phyloP scores from a whole-genome alignment of 208 protist genomes.

The Herpetomonas tarakana region DNA sequence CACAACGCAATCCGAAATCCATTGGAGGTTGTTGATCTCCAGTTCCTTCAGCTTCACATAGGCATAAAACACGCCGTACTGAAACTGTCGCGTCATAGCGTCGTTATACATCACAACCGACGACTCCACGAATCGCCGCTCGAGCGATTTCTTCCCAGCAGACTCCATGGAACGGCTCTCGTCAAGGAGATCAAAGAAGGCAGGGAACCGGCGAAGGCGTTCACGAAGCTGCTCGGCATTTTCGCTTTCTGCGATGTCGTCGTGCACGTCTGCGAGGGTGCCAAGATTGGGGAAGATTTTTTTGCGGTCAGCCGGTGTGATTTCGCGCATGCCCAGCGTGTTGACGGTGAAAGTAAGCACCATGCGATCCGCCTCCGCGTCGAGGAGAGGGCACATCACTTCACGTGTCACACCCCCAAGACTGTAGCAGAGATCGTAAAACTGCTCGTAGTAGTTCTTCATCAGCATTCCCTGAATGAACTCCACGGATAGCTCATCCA shows the following conservation, averaged over 20 bases:
- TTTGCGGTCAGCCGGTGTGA: slow-evolving; percentile 68
- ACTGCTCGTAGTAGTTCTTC: slow-evolving; percentile 99
- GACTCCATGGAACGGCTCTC: slow-evolving; percentile 58
- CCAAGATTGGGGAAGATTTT: slow-evolving; percentile 91
- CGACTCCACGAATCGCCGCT: slow-evolving; percentile 86
- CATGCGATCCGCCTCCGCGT: slow-evolving; percentile 97
- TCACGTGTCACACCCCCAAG: slow-evolving; percentile 87
- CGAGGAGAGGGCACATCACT: slow-evolving; percentile 88
- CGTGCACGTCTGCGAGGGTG: slow-evolving; percentile 85
- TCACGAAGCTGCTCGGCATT: slow-evolving; percentile 79
- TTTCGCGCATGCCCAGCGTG: slow-evolving; percentile 93
- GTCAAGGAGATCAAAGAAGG: slow-evolving; percentile 80
- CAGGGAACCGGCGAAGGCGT: slow-evolving; percentile 70
- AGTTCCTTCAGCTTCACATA: slow-evolving; percentile 93
- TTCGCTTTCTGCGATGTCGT: slow-evolving; percentile 80
- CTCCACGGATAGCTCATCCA: slow-evolving; percentile 96
- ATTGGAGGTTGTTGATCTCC: slow-evolving; percentile 92
- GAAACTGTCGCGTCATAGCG: slow-evolving; percentile 87
- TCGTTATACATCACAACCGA: slow-evolving; percentile 83
- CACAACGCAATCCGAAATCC: slow-evolving; percentile 91
- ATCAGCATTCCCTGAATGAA: slow-evolving; percentile 98
- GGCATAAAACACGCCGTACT: slow-evolving; percentile 93
- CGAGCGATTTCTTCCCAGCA: slow-evolving; percentile 67
- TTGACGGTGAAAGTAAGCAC: slow-evolving; percentile 98
- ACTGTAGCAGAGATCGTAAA: slow-evolving; percentile 94